A percentile compares a stretch with the other conserved stretches of the same genome.
Conservation (phyloP, 495 filamentous ascomycete genomes). For the Copromyces sp. region DNA sequence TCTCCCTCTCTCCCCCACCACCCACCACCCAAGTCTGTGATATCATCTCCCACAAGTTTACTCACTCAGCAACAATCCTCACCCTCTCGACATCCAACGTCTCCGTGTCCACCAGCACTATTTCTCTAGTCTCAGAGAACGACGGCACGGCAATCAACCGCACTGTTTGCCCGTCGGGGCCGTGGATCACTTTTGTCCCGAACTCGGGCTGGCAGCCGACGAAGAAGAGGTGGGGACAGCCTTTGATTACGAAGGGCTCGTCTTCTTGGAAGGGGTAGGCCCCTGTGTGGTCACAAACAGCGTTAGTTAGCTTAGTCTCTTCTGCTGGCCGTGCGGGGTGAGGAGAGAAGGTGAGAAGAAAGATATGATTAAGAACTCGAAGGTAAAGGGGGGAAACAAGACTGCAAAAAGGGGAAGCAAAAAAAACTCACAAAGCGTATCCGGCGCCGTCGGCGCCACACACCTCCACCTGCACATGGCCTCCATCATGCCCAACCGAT, state of each 20-base stretch:
- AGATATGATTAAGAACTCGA: no score
- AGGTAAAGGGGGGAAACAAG: neutral
- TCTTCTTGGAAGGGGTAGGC: constrained; percentile 88
- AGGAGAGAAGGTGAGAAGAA: no score
- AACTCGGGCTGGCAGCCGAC: constrained; percentile 80
- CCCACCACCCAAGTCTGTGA: neutral
- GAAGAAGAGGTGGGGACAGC: constrained; percentile 87
- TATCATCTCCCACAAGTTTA: neutral
- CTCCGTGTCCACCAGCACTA: constrained; percentile 81
- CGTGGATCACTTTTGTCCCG: constrained; percentile 56
- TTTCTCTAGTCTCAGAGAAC: constrained; percentile 68
- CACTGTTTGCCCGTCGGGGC: constrained; percentile 54
- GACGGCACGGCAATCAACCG: constrained; percentile 69
- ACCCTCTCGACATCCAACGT: constrained; percentile 70
- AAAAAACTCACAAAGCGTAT: constrained; percentile 73
- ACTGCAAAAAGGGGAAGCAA: neutral
- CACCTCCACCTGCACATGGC: constrained; percentile 83
- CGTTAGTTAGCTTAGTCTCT: no score
- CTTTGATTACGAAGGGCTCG: constrained; percentile 73
- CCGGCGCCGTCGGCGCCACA: constrained; percentile 88
- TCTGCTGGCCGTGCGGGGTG: no score
- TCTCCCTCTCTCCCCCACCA: neutral
- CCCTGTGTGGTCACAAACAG: constrained; percentile 42
- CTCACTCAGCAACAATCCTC: constrained; percentile 22
- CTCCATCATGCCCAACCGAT: constrained; percentile 80